These are phyloP conservation scores for Syzygium jambos DNA, from an alignment of 345 rosid genomes.

Conservation along the genomic window DNA sequence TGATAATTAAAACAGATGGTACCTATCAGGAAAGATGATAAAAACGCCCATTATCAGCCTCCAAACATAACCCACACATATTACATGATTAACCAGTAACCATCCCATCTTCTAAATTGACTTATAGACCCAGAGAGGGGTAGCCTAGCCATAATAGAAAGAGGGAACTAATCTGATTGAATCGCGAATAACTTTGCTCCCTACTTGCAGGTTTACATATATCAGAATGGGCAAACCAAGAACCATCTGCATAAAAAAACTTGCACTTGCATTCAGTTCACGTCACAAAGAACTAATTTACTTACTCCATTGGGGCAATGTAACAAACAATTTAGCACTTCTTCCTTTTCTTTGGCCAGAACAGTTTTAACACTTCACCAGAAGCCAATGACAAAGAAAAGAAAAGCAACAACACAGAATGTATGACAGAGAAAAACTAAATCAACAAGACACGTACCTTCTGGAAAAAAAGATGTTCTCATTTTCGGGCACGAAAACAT, in stretches of 20 bases:
- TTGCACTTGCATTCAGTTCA: background rate
- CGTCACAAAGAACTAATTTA: background rate
- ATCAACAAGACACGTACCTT: conserved; percentile 31
- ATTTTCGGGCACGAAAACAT: conserved; percentile 82
- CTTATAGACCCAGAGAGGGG: background rate
- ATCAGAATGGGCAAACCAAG: background rate
- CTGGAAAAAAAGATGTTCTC: conserved; percentile 80
- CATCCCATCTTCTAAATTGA: background rate
- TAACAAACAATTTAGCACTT: background rate
- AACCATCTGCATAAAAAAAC: background rate
- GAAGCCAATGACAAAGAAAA: background rate
- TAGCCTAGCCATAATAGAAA: background rate
- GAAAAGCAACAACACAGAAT: background rate
- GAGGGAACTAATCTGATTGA: background rate
- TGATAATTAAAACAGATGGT: background rate
- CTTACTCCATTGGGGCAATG: background rate
- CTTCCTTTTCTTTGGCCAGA: background rate
- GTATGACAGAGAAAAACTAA: background rate
- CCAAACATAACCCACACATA: background rate
- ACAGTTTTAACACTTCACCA: background rate
- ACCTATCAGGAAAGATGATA: background rate
- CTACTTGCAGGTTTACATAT: background rate
- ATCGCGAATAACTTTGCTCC: background rate
- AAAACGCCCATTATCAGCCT: background rate
- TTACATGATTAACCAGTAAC: background rate